Base-by-base conservation (phyloP, 1,139 yeast genomes). In the Meyerozyma smithsonii region DNA sequence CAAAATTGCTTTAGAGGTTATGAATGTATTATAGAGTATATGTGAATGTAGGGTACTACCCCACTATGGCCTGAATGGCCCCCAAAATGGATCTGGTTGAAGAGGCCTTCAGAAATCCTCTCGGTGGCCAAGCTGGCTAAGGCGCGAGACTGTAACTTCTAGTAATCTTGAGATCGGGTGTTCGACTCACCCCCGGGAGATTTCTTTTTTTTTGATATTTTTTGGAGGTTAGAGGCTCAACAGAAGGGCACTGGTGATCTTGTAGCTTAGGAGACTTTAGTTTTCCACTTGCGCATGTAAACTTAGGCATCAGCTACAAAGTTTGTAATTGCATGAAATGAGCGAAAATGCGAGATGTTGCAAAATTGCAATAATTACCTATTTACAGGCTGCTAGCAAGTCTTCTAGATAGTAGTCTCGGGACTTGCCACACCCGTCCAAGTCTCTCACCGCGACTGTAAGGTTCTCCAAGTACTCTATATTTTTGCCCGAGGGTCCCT, bases 401-500 rank as follows among this genome's bases (percentile, higher is more conserved):
- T 66, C 67, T 41, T 69, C 74, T 36, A 70, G 52, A 43, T 70
- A 70, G 36, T 54, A 50, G 45, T 70, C 75, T 26, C 52, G 45
- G 2, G 64, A 54, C 8, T 48, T 45, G 7, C 60, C 54, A 12
- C 49, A 53, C 1, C 64, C 62, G 37, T 72, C 78, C 37, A 84
- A 59, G 8, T 66, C 66, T 30, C 66, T 51, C 28, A 88, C 69
- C 0, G 90, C 75, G 5, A 65, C 59, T 35, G 73, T 71, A 40
- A 89, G 64, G 37, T 69, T 65, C 35, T 63, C 57, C 45, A 90
- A 62, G 55, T 90, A 90, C 53, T 86, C 95, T 36, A 65, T 61
- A 56, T 90, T 90, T 16, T 71, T 69, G 0, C 97, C 97, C 52
- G 94, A 83, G 5, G 95, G 94, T 0, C 97, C 97, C 4, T 52